Evolutionary conservation across 495 filamentous ascomycete species (phyloP).

Genomic region (Daldinia childiae): DNA sequence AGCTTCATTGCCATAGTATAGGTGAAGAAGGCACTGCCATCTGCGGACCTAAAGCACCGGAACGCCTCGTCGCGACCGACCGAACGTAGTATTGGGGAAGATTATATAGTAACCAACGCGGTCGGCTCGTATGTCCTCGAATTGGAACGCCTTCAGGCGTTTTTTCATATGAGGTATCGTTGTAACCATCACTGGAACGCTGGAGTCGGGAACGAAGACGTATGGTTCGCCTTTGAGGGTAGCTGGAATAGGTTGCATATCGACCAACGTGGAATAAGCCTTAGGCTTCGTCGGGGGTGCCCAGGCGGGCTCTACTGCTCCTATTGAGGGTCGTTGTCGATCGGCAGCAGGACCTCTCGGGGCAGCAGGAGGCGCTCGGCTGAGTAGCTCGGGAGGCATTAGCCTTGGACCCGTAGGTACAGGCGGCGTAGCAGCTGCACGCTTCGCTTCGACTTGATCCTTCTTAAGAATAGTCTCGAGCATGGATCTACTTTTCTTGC

Average conservation of each 20-base stretch:
- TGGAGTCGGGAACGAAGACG: constrained; percentile 86
- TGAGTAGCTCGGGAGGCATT: constrained; percentile 53
- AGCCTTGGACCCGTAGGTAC: constrained; percentile 55
- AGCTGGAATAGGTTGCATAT: constrained; percentile 64
- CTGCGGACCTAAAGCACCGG: constrained; percentile 74
- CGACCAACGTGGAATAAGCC: constrained; percentile 63
- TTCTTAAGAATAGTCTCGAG: constrained; percentile 75
- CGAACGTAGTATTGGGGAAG: constrained; percentile 78
- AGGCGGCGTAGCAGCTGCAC: constrained; percentile 44
- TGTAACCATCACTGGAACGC: constrained; percentile 85
- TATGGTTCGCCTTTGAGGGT: constrained; percentile 85
- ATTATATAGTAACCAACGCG: constrained; percentile 88
- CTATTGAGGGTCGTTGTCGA: constrained; percentile 48
- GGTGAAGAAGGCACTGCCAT: constrained; percentile 84
- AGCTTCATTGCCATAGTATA: constrained; percentile 94
- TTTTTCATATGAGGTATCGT: constrained; percentile 89
- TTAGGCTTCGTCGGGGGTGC: constrained; percentile 52
- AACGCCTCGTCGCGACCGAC: constrained; percentile 84
- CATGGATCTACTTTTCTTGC: constrained; percentile 76
- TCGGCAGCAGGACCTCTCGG: constrained; percentile 87
- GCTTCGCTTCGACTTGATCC: constrained; percentile 62
- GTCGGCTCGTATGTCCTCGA: constrained; percentile 82
- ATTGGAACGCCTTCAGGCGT: constrained; percentile 78
- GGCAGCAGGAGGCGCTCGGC: constrained; percentile 78
- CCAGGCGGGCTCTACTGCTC: constrained; percentile 45